phyloP scores from a whole-genome alignment of 2,329 filamentous ascomycete genomes.

The Dothidotthia symphoricarpi region DNA sequence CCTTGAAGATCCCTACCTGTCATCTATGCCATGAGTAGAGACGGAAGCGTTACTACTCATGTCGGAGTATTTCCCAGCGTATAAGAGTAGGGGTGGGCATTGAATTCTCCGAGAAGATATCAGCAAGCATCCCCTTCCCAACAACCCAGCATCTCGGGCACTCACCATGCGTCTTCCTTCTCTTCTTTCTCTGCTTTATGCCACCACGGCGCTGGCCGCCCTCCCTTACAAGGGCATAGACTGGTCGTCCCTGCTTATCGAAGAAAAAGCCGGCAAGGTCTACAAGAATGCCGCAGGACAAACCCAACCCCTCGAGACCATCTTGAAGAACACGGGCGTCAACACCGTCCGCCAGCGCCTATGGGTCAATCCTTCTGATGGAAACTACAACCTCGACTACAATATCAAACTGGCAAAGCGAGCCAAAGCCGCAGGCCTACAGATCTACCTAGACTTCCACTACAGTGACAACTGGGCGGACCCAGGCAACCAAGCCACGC shows the following conservation, averaged over 20 bases:
- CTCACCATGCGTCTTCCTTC: slow-evolving; percentile 30
- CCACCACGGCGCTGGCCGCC: slow-evolving; percentile 41
- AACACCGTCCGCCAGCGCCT: slow-evolving; percentile 70
- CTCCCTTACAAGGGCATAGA: slow-evolving; percentile 67
- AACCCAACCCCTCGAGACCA: slow-evolving; percentile 59
- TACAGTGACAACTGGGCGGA: slow-evolving; percentile 72
- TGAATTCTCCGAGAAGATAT: no score
- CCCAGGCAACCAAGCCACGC: slow-evolving; percentile 61
- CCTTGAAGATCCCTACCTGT: no score
- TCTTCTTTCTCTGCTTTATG: slow-evolving; percentile 21
- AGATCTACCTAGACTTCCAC: slow-evolving; percentile 63
- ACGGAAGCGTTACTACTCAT: no score
- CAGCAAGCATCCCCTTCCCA: no score
- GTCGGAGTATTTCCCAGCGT: no score
- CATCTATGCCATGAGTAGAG: no score
- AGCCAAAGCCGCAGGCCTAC: slow-evolving; percentile 61
- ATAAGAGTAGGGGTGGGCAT: no score
- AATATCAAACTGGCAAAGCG: slow-evolving; percentile 67
- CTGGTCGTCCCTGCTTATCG: slow-evolving; percentile 65
- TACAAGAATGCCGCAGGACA: slow-evolving; percentile 60
- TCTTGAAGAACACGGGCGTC: slow-evolving; percentile 61
- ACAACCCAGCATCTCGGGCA: no score
- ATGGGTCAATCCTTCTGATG: slow-evolving; percentile 64
- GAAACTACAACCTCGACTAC: slow-evolving; percentile 67
- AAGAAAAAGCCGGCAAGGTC: slow-evolving; percentile 60